phyloP scores from a whole-genome alignment of 2,329 filamentous ascomycete genomes.

The Sclerotinia sclerotiorum region DNA sequence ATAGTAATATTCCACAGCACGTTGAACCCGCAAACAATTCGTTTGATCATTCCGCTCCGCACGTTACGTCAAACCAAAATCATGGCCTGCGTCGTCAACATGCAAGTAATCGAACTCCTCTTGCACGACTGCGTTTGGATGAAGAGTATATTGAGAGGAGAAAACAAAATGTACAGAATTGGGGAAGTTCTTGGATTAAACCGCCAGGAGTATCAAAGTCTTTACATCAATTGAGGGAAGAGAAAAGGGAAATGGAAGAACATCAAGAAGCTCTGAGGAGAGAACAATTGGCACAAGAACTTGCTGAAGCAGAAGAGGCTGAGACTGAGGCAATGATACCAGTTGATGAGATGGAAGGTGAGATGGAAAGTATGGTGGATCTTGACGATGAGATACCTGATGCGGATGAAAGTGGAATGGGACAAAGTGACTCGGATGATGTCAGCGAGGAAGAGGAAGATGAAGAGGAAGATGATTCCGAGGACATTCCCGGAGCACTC shows the following conservation, averaged over 20 bases:
- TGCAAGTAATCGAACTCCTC: constrained; percentile 56
- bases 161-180: constrained; percentile 79
- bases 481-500: constrained; percentile 37
- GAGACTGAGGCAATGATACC: constrained; percentile 44
- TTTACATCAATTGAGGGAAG: constrained; percentile 84
- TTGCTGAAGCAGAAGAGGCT: constrained; percentile 64
- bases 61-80: constrained; percentile 29
- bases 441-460: constrained; percentile 43
- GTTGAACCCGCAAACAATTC: constrained; percentile 38
- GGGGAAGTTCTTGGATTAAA: constrained; percentile 86
- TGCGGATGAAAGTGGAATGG: constrained; percentile 44
- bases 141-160: constrained; percentile 75
- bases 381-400: constrained; percentile 74
- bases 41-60: constrained; percentile 30
- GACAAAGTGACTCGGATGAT: constrained; percentile 43
- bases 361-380: constrained; percentile 55
- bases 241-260: constrained; percentile 84
- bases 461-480: constrained; percentile 43
- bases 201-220: constrained; percentile 88
- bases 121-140: constrained; percentile 71
- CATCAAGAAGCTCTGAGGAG: constrained; percentile 71
- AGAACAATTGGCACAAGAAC: constrained; percentile 70
- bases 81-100: constrained; percentile 44
- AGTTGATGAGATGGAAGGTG: constrained; percentile 41
- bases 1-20: constrained; percentile 39